Evolutionary conservation across 2,329 filamentous ascomycete genomes (phyloP).

Genomic region (Ophiosphaerella narmari): DNA sequence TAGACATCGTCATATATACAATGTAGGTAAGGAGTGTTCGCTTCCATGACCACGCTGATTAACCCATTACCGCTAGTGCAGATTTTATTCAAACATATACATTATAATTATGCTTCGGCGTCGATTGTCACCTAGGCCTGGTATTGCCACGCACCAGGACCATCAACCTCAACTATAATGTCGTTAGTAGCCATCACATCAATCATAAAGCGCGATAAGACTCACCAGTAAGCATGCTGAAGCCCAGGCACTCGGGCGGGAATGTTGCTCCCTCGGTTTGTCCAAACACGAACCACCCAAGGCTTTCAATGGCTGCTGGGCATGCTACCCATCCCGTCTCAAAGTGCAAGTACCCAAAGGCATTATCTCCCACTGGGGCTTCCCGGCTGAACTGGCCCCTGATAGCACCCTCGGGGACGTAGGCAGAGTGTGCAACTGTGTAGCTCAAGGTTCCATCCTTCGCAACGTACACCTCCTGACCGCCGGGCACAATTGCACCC

Average conservation of each 20-base stretch:
- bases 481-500: slow-evolving; percentile 63
- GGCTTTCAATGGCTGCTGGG: slow-evolving; percentile 23
- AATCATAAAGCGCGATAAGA: neutral
- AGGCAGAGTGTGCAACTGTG: slow-evolving; percentile 60
- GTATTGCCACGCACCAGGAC: slow-evolving; percentile 44
- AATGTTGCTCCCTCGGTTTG: slow-evolving; percentile 25
- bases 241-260: slow-evolving; percentile 38
- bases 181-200: slow-evolving; percentile 8
- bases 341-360: slow-evolving; percentile 34
- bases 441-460: slow-evolving; percentile 61
- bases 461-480: slow-evolving; percentile 64
- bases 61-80: neutral
- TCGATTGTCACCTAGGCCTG: slow-evolving; percentile 15
- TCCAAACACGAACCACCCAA: slow-evolving; percentile 43
- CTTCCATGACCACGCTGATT: neutral
- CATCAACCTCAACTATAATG: slow-evolving; percentile 22
- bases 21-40: slow-evolving; percentile 1
- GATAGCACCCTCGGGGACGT: slow-evolving; percentile 57
- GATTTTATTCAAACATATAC: neutral
- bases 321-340: slow-evolving; percentile 42
- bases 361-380: slow-evolving; percentile 15
- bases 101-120: slow-evolving; percentile 7
- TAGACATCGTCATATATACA: slow-evolving; percentile 21
- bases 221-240: slow-evolving; percentile 40
- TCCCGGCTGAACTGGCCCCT: slow-evolving; percentile 55